Base-by-base conservation (phyloP, 805 yeast species). In the Starmerella vitae region DNA sequence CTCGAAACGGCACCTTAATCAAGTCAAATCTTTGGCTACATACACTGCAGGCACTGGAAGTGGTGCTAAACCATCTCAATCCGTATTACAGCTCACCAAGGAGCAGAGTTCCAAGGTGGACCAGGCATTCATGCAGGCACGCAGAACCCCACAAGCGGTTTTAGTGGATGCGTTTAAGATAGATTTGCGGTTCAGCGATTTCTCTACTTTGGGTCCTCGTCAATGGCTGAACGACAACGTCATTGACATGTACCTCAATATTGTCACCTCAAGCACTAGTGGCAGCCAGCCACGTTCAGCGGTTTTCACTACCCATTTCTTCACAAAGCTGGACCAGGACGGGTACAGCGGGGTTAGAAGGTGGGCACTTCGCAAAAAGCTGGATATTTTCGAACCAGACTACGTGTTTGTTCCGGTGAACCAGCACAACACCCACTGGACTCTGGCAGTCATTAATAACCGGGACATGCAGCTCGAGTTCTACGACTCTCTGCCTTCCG, bases 191-290 rank as follows among this genome's bases (percentile, higher is more conserved):
- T 69, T 70, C 0, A 61, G 71, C 25, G 98, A 91, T 56, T 58
- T 88, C 39, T 65, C 68, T 33, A 84, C 95, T 0, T 63, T 91
- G 25, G 60, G 68, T 7, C 80, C 78, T 38, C 66, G 78, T 4
- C 61, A 68, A 29, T 91, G 98, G 98, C 67, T 91, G 22, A 91
- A 91, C 55, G 98, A 91, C 58, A 81, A 77, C 32, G 69, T 91
- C 4, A 86, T 91, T 42, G 97, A 91, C 54, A 78, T 76, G 50
- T 88, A 78, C 55, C 64, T 86, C 52, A 39, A 29, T 31, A 20
- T 32, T 10, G 64, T 66, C 32, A 50, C 78, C 48, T 60, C 77
- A 5, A 63, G 72, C 3, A 14, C 13, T 20, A 66, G 66, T 4
- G 54, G 71, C 19, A 53, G 66, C 9, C 61, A 62, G 34, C 49